Evolutionary conservation across 208 protist species (phyloP), one percentile per base, ranked within the genome.

Genomic region (Leishmania braziliensis): DNA sequence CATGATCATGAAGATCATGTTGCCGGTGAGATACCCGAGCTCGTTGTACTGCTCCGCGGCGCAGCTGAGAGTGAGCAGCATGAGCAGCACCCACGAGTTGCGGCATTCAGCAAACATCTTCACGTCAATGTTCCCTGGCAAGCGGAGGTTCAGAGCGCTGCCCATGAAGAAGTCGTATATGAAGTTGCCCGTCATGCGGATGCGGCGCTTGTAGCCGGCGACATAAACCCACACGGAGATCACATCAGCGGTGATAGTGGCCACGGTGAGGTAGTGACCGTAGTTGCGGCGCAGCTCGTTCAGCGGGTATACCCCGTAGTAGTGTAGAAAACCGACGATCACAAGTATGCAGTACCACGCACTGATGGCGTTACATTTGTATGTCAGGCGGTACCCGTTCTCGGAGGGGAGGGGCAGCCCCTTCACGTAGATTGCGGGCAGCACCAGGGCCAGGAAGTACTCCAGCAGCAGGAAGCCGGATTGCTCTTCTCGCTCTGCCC

Each of bases 151-250:
- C 36, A 98, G 91, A 36, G 54, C 88, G 53, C 89, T 94, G 53
- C 98, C 98, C 96, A 99, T 99, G 90, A 99, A 99, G 81, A 98
- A 98, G 83, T 99, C 95, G 89, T 99, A 99, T 56, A 98, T 82
- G 75, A 94, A 71, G 88, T 92, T 98, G 54, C 94, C 94, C 39
- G 91, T 91, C 92, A 98, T 98, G 78, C 96, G 92, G 70, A 98
- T 90, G 75, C 82, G 78, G 81, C 79, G 87, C 73, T 80, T 82
- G 62, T 86, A 85, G 69, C 91, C 95, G 78, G 73, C 63, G 66
- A 97, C 77, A 84, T 95, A 98, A 20, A 88, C 86, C 72, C 87
- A 82, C 20, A 98, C 69, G 10, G 96, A 79, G 63, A 98, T 90
- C 18, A 95, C 12, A 79, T 98, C 91, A 12, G 89, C 94, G n/a